Evolutionary conservation across 306 rosid genomes (phyloP), one percentile per base, ranked within the genome.

Genomic region (Rosa multiflora): DNA sequence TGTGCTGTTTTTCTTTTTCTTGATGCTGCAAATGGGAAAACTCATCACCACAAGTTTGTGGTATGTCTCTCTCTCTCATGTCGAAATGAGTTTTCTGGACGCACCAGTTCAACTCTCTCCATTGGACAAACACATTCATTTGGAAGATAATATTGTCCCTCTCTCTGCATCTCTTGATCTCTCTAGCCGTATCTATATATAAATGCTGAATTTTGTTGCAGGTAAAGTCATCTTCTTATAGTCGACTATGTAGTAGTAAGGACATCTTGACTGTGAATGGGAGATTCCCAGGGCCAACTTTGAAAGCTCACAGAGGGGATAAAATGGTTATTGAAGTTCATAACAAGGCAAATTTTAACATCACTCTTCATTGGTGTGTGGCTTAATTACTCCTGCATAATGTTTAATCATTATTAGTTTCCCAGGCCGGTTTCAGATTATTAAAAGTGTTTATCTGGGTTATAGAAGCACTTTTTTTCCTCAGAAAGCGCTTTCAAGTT

Each of bases 271-370:
- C 91, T 0, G 88, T 88, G 17, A 91, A 89, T 26, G 90, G 90
- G 12, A 62, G 80, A 78, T 89, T 87, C 79, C 96, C 96, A 0
- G 93, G 91, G 64, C 96, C 91, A 80, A 91, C 88, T 0, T 66
- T 87, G 48, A 52, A 74, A 40, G 91, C 76, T 17, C 83, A 39
- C 8, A 82, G 73, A 79, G 93, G 90, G 21, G 93, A 91, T 62
- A 87, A 79, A 17, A 83, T 89, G 55, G 68, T 79, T 37, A 89
- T 91, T 40, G 80, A 80, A 32, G 96, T 89, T 52, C 49, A 82
- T 52, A 91, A 91, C 82, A 78, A 82, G 48, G 93, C 77, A 69
- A 83, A 81, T 10, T 68, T 78, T 59, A 89, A 85, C 55, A 80
- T 89, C 83, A 91, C 93, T 35, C 74, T 89, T 79, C 93, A 91